These are phyloP conservation scores for Athelia sp. DNA, from an alignment of 1,284 basidiomycete species.

Conservation along the genomic window DNA sequence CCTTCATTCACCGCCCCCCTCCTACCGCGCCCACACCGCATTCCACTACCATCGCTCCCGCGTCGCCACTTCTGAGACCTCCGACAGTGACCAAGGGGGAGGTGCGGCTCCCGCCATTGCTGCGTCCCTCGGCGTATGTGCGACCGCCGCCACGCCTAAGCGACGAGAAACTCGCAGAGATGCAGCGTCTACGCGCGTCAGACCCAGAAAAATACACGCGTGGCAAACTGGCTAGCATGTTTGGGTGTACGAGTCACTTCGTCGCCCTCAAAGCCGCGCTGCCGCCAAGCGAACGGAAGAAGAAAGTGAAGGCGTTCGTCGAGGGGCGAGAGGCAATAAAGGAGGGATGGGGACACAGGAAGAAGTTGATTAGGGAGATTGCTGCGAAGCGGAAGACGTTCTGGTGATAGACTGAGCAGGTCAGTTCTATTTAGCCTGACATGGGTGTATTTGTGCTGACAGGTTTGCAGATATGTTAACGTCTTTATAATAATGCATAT, in stretches of 20 bases:
- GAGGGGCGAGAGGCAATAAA: conserved; percentile 19
- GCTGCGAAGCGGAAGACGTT: not conserved
- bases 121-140: conserved; percentile 26
- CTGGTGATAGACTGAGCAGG: not conserved
- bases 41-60: conserved; percentile 42
- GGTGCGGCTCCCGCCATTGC: conserved; percentile 18
- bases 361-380: conserved; percentile 11
- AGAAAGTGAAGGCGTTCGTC: conserved; percentile 16
- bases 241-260: conserved; percentile 31
- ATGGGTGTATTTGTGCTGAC: too few species aligned
- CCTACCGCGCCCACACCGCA: conserved; percentile 44
- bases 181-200: conserved; percentile 33
- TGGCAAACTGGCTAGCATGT: conserved; percentile 29
- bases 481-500: too few species aligned
- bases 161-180: conserved; percentile 32
- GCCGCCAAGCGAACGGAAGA: conserved; percentile 17
- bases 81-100: conserved; percentile 9
- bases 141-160: conserved; percentile 28
- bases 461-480: too few species aligned
- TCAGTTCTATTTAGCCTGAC: too few species aligned
- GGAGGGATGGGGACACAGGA: conserved; percentile 35
- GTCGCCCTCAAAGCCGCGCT: conserved; percentile 35
- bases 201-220: conserved; percentile 30
- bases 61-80: conserved; percentile 40
- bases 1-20: conserved; percentile 51